Conservation (phyloP, 148 eudicot genomes). For the Vaccinium corymbosum region DNA sequence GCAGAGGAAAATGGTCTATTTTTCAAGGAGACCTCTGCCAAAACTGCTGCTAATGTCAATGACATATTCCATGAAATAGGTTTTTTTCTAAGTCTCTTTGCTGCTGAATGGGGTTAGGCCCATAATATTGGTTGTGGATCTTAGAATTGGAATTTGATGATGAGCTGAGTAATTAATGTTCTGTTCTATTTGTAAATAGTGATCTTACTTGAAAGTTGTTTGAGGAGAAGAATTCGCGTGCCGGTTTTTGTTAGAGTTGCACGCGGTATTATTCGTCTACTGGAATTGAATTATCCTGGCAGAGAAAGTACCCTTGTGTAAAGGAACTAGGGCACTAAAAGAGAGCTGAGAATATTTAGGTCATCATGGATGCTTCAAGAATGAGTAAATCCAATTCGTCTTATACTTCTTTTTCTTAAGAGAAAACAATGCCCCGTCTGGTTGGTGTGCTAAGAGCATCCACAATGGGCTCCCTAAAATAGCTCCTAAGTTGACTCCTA, state of each 20-base stretch:
- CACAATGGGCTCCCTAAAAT: too few species aligned
- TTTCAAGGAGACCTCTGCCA: constrained; percentile 90
- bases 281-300: neutral
- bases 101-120: neutral
- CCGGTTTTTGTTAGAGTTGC: neutral
- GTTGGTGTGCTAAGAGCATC: neutral
- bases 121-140: neutral
- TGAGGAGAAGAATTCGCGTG: neutral
- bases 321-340: neutral
- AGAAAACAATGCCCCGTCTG: neutral
- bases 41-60: constrained; percentile 87
- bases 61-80: constrained; percentile 90
- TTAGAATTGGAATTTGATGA: neutral
- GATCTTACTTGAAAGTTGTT: neutral
- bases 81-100: constrained; percentile 20
- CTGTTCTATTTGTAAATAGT: neutral
- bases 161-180: neutral
- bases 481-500: too few species aligned
- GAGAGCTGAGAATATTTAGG: neutral
- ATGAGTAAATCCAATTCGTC: neutral
- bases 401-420: too few species aligned
- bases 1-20: constrained; percentile 93
- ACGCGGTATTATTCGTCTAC: neutral
- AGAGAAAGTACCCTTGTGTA: neutral
- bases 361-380: neutral